Conservation (phyloP, 495 filamentous ascomycete species). For the Stereocaulon alpinum region DNA sequence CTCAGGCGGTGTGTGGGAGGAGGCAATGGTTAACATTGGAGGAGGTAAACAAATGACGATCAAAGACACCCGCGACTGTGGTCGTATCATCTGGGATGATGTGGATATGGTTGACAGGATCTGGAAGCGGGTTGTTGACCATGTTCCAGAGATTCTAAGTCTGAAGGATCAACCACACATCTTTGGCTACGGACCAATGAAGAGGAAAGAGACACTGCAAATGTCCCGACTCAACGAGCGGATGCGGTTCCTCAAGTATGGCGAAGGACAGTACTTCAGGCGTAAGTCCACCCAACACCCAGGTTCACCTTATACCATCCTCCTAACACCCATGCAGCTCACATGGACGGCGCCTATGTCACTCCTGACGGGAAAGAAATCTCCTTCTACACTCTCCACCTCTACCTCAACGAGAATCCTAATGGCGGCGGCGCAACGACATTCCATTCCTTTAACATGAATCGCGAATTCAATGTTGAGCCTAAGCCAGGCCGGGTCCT, state of each 20-base stretch:
- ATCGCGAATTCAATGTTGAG: slow-evolving; percentile 48
- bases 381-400: slow-evolving; percentile 67
- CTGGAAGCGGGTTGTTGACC: slow-evolving; percentile 41
- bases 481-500: slow-evolving; percentile 63
- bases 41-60: slow-evolving; percentile 46
- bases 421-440: slow-evolving; percentile 27
- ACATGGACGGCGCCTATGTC: slow-evolving; percentile 61
- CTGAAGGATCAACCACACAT: slow-evolving; percentile 34
- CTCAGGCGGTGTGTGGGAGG: slow-evolving; percentile 43
- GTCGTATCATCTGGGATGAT: slow-evolving; percentile 65
- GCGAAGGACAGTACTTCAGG: slow-evolving; percentile 63
- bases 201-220: slow-evolving; percentile 40
- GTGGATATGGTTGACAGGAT: slow-evolving; percentile 50
- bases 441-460: slow-evolving; percentile 21
- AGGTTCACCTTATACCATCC: background rate
- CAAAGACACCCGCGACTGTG: slow-evolving; percentile 52
- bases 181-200: slow-evolving; percentile 38
- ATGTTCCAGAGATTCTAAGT: slow-evolving; percentile 29
- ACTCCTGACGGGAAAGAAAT: slow-evolving; percentile 47
- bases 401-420: slow-evolving; percentile 58
- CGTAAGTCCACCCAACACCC: slow-evolving; percentile 30
- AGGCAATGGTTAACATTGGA: slow-evolving; percentile 62
- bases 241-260: slow-evolving; percentile 72
- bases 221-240: slow-evolving; percentile 62
- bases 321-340: slow-evolving; percentile 36